Conservation (phyloP, 2,329 filamentous ascomycete species). For the Fusarium decemcellulare region DNA sequence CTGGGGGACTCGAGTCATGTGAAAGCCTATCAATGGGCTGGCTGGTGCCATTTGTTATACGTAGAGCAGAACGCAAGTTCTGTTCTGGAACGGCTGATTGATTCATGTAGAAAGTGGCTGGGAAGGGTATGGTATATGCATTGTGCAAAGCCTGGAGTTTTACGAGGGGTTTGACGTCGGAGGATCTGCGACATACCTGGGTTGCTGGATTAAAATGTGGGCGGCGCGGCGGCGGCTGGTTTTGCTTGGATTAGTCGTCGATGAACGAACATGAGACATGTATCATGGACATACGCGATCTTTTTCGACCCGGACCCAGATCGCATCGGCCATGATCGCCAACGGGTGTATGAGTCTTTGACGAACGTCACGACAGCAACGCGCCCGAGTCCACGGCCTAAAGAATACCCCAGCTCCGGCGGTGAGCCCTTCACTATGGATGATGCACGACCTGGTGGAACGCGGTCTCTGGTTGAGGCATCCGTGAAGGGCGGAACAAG, state of each 20-base stretch:
- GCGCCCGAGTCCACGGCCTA: background rate
- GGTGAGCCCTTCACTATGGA: background rate
- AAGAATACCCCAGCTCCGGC: background rate
- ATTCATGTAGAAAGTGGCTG: slow-evolving; percentile 44
- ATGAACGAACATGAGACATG: slow-evolving; percentile 37
- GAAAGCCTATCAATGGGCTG: slow-evolving; percentile 35
- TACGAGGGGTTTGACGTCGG: slow-evolving; percentile 34
- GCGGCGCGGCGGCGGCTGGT: slow-evolving; percentile 23
- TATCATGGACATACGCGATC: slow-evolving; percentile 22
- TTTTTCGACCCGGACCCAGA: background rate
- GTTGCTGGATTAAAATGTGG: slow-evolving; percentile 40
- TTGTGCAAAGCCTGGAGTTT: slow-evolving; percentile 47
- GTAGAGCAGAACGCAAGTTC: slow-evolving; percentile 12
- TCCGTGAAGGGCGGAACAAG: background rate
- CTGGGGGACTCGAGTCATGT: slow-evolving; percentile 76
- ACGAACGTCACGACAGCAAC: background rate
- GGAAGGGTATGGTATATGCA: slow-evolving; percentile 44
- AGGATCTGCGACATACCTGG: slow-evolving; percentile 40
- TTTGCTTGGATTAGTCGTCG: slow-evolving; percentile 22
- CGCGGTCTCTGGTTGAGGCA: background rate
- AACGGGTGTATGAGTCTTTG: background rate
- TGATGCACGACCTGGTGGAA: background rate
- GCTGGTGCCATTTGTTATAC: slow-evolving; percentile 31
- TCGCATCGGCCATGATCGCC: background rate
- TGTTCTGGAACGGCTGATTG: slow-evolving; percentile 28